Conservation (phyloP, 306 rosid genomes). For the Urtica urens region DNA sequence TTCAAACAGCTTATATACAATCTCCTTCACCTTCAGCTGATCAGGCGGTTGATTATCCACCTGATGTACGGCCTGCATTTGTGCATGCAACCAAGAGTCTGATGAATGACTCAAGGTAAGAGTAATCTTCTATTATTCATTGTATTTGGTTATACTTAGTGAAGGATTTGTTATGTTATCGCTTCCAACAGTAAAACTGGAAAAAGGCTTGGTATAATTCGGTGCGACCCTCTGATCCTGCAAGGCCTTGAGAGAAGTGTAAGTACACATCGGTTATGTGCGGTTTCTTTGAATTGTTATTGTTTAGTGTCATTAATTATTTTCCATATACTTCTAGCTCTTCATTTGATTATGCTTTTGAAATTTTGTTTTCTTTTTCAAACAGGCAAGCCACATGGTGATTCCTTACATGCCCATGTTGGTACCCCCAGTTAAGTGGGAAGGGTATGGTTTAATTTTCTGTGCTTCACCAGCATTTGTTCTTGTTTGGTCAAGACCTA, state of each 20-base stretch:
- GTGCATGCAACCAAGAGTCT: conserved; percentile 45
- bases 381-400: conserved; percentile 81
- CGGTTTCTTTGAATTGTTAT: neutral
- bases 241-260: conserved; percentile 78
- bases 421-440: conserved; percentile 82
- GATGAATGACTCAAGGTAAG: conserved; percentile 41
- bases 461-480: too few species aligned
- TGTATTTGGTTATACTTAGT: too few species aligned
- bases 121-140: conserved; percentile 15
- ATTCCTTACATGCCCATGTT: conserved; percentile 97
- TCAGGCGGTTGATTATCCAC: conserved; percentile 46
- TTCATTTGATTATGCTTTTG: neutral
- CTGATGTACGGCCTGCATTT: conserved; percentile 86
- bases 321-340: neutral
- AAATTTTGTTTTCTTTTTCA: conserved; percentile 13
- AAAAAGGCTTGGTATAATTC: conserved; percentile 58
- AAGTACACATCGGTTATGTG: conserved; percentile 21
- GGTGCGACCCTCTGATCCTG: conserved; percentile 69
- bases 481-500: neutral
- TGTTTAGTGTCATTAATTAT: neutral
- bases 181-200: conserved; percentile 32
- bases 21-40: conserved; percentile 50
- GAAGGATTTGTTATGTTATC: conserved; percentile 12
- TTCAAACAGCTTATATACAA: conserved; percentile 79
- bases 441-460: conserved; percentile 50